A percentile compares a stretch with the other conserved stretches of the same genome.
These are phyloP conservation scores for Colletotrichum sp. DNA, from an alignment of 2,329 filamentous ascomycete species.

Conservation along the genomic window DNA sequence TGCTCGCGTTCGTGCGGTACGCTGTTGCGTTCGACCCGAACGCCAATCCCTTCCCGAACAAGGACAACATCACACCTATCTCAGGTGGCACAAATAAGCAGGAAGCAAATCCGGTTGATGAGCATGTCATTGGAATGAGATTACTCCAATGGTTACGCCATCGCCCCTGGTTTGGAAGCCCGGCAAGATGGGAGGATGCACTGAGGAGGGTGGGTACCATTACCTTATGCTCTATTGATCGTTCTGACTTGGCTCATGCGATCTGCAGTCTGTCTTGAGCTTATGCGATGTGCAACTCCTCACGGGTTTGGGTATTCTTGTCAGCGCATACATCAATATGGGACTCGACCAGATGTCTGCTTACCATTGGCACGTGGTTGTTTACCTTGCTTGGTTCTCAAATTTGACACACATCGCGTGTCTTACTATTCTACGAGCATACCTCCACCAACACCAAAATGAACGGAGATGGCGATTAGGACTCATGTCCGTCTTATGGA, in stretches of 20 bases:
- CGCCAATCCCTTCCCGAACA: neutral
- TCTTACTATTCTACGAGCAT: neutral
- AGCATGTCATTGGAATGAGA: neutral
- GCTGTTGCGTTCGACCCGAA: neutral
- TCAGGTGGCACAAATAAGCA: neutral
- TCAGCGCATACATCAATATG: neutral
- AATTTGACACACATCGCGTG: neutral
- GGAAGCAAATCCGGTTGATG: neutral
- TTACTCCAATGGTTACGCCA: neutral
- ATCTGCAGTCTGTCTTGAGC: neutral
- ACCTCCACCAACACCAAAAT: neutral
- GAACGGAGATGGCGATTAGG: neutral
- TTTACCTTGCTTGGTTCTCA: neutral
- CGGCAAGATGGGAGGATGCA: neutral
- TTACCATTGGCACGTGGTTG: neutral
- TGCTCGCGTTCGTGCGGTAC: neutral
- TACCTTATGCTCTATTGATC: neutral
- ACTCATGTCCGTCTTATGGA: neutral
- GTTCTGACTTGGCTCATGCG: neutral
- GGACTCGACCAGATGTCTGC: neutral
- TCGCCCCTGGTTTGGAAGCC: neutral
- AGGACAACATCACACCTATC: neutral
- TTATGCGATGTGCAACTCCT: neutral
- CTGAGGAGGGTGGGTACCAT: neutral
- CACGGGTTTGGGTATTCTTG: neutral